phyloP scores from a whole-genome alignment of 768 basidiomycete species.

The Tephrocybe sp. region DNA sequence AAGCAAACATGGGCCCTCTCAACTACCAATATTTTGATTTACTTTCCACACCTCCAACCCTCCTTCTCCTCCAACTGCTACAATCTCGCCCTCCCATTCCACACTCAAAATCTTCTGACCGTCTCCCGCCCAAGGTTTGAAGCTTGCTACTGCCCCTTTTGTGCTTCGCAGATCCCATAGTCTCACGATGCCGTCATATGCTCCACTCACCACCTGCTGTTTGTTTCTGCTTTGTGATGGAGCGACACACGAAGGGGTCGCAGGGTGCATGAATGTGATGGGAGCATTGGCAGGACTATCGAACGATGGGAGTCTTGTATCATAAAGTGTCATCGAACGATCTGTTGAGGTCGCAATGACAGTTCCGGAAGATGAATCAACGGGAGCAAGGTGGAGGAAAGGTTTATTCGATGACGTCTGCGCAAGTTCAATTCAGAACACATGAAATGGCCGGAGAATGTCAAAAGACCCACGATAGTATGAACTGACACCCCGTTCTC shows the following conservation, averaged over 20 bases:
- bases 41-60: conserved; percentile 67
- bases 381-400: conserved; percentile 63
- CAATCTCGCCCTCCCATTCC: conserved; percentile 56
- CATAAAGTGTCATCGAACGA: conserved; percentile 70
- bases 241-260: conserved; percentile 67
- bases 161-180: conserved; percentile 79
- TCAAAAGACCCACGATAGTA: conserved; percentile 57
- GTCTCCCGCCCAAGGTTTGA: conserved; percentile 55
- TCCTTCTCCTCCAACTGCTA: conserved; percentile 63
- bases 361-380: conserved; percentile 24
- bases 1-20: too few species aligned
- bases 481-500: conserved; percentile 70
- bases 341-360: conserved; percentile 72
- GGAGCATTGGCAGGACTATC: conserved; percentile 31
- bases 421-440: neutral
- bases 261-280: conserved; percentile 54
- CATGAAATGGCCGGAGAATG: too few species aligned
- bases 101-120: conserved; percentile 57
- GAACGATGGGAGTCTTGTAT: conserved; percentile 25
- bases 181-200: conserved; percentile 76
- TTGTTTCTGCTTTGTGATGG: conserved; percentile 19
- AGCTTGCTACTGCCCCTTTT: conserved; percentile 61
- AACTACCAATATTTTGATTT: neutral
- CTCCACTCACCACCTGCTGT: conserved; percentile 67
- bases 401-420: conserved; percentile 74